phyloP scores from a whole-genome alignment of 257 asterid species.

The Rubia yunnanensis region DNA sequence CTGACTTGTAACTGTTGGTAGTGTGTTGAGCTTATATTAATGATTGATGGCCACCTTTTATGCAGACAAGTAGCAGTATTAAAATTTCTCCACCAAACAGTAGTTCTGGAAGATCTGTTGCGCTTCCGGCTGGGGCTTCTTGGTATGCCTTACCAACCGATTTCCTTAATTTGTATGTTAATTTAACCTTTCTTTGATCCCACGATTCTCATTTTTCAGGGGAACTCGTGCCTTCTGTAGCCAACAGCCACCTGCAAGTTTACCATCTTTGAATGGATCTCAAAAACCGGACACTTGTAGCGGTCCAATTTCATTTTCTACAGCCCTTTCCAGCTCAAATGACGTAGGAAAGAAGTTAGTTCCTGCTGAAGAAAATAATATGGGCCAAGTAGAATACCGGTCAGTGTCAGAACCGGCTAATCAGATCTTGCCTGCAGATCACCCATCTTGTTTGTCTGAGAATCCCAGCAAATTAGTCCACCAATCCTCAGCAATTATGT shows the following conservation, averaged over 20 bases:
- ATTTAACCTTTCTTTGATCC: constrained; percentile 11
- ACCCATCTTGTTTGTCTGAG: constrained; percentile 19
- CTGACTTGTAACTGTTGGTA: too few species aligned
- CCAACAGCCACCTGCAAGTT: constrained; percentile 36
- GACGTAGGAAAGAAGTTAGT: constrained; percentile 38
- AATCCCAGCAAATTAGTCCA: constrained; percentile 21
- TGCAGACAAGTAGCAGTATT: constrained; percentile 30
- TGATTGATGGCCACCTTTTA: background rate
- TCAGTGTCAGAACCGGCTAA: constrained; percentile 21
- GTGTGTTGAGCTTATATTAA: background rate
- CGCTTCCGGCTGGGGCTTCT: constrained; percentile 90
- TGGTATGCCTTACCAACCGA: constrained; percentile 42
- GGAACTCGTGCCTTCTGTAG: constrained; percentile 58
- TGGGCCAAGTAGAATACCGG: constrained; percentile 28
- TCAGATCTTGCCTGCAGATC: constrained; percentile 28
- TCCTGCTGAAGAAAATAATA: constrained; percentile 28
- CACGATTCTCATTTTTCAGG: constrained; percentile 45
- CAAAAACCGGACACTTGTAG: constrained; percentile 27
- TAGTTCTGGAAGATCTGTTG: constrained; percentile 82
- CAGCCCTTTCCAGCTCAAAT: constrained; percentile 39
- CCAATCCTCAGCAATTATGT: constrained; percentile 21
- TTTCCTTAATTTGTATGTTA: constrained; percentile 3
- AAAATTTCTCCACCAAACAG: constrained; percentile 61
- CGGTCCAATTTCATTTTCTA: constrained; percentile 37
- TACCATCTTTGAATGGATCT: constrained; percentile 34